Percentiles rank a stretch among this genome's conserved stretches.
Conservation (phyloP, 1,139 yeast genomes). For the Hansenula sp. region DNA sequence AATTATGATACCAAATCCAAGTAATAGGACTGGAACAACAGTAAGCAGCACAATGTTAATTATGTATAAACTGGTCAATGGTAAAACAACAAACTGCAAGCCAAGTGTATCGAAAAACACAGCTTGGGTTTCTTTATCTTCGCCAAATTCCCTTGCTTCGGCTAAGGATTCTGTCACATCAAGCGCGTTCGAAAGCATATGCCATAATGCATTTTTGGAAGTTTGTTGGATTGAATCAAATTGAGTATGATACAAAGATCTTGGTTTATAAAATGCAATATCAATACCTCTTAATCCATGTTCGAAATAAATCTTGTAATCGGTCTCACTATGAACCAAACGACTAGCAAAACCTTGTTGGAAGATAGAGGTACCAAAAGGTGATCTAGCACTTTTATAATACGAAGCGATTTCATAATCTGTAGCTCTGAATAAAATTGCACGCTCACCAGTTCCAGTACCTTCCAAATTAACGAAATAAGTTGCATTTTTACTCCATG, state of each 20-base stretch:
- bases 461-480: conserved; percentile 87
- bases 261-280: conserved; percentile 68
- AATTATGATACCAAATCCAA: conserved; percentile 45
- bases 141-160: conserved; percentile 37
- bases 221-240: conserved; percentile 68
- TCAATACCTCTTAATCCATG: conserved; percentile 82
- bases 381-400: conserved; percentile 44
- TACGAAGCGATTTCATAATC: conserved; percentile 70
- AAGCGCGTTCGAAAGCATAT: conserved; percentile 70
- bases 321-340: conserved; percentile 79
- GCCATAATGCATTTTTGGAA: conserved; percentile 65
- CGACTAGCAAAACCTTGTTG: conserved; percentile 80
- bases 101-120: conserved; percentile 64
- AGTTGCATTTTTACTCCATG: conserved; percentile 62
- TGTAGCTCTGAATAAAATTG: conserved; percentile 78
- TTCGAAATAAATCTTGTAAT: conserved; percentile 66
- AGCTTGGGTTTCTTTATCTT: conserved; percentile 40
- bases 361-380: conserved; percentile 74
- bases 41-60: conserved; percentile 48
- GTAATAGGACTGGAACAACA: conserved; percentile 49
- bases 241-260: conserved; percentile 79
- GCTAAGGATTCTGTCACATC: conserved; percentile 49
- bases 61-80: conserved; percentile 43
- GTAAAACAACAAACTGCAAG: conserved; percentile 45
- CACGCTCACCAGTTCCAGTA: conserved; percentile 93